Evolutionary conservation across 331 rosid species (phyloP), one percentile per base, ranked within the genome.

Genomic region (Malus hybrid): DNA sequence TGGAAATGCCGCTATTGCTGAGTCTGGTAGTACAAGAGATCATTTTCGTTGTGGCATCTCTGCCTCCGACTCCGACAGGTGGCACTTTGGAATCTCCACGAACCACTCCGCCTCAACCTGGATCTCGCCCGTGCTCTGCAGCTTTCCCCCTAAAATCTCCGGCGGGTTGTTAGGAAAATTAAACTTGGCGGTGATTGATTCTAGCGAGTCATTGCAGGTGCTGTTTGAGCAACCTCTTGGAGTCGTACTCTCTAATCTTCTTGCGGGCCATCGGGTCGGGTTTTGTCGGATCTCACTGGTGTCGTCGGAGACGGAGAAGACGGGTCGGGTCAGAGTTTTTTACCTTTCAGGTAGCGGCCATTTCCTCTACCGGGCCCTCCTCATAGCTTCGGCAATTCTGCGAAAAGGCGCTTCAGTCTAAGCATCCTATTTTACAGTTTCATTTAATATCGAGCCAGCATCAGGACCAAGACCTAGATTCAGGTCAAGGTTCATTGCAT

Each of bases 401-500:
- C 31, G 86, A 70, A 85, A 39, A 75, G 88, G 90, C 28, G 83
- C 85, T 1, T 78, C 93, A 70, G 80, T 72, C 95, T 93, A 86
- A 59, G 81, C 77, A 28, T 87, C 93, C 80, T 89, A 80, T 84
- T 76, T 84, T 78, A 85, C 81, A 39, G 82, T 81, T 39, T 85
- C 91, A 71, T 64, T 86, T 3, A 74, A 60, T 14, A 79, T 61
- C 36, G 79, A 19, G 67, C 75, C 10, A 88, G 93, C 79, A 24
- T 89, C 99, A 2, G 93, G 97, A 76, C 69, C 83, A 42, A 97
- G 96, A 80, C 92, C 90, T 86, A 92, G 91, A 80, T 94, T 94
- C 92, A 92, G 85, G 88, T 94, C 97, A 75, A 92, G 97, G 87
- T 92, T 94, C 97, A 92, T 92, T 22, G 92, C 82, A 67, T 90